Evolutionary conservation across 2,329 filamentous ascomycete genomes (phyloP).

Genomic region (Nemania bipapillata): DNA sequence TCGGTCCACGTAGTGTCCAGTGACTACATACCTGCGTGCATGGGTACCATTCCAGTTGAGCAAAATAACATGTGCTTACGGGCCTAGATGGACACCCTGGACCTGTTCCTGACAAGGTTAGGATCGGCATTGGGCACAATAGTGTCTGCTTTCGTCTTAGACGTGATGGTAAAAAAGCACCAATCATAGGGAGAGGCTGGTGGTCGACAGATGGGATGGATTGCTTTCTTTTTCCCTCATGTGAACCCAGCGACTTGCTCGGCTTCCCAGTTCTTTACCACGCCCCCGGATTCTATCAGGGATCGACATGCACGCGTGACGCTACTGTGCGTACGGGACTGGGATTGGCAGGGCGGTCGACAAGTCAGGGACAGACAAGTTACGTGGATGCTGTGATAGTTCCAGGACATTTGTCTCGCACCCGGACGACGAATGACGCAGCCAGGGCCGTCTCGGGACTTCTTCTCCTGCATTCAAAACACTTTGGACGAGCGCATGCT

Average conservation of each 20-base stretch:
- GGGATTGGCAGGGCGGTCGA: background rate
- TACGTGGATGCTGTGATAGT: background rate
- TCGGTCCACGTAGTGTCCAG: no score
- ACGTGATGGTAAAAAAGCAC: background rate
- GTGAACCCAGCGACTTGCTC: background rate
- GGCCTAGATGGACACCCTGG: background rate
- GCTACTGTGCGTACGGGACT: background rate
- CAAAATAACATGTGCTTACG: background rate
- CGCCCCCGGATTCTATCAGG: background rate
- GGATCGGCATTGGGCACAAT: background rate
- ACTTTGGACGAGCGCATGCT: background rate
- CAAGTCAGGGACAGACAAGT: background rate
- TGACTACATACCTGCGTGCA: no score
- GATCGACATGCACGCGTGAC: background rate
- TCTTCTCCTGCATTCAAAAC: background rate
- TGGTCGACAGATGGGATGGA: background rate
- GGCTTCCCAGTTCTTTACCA: background rate
- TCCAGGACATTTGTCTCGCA: background rate
- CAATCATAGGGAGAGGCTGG: background rate
- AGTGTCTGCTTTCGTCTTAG: background rate
- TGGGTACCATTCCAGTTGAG: background rate
- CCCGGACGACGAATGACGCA: background rate
- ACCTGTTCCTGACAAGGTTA: background rate
- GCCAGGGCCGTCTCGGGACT: background rate
- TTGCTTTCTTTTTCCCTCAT: background rate